Percentiles rank a stretch among this genome's conserved stretches.
Evolutionary conservation across 306 rosid species (phyloP).

Genomic region (Prunus persica): Prunus_persica_NCBIv2 NC_034014.1:12646001-12646500

Average conservation of each 20-base stretch:
- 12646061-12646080: neutral
- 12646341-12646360: constrained; percentile 72
- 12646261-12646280: constrained; percentile 42
- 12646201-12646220: neutral
- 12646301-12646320: constrained; percentile 57
- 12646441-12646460: constrained; percentile 42
- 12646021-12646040: neutral
- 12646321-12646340: constrained; percentile 51
- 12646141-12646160: neutral
- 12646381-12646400: constrained; percentile 46
- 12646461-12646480: constrained; percentile 34
- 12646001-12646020: neutral
- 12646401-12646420: constrained; percentile 62
- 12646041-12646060: neutral
- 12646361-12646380: constrained; percentile 71
- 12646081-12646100: neutral
- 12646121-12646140: neutral
- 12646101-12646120: neutral
- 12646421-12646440: constrained; percentile 73
- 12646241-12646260: constrained; percentile 50
- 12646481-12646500: constrained; percentile 38
- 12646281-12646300: constrained; percentile 52
- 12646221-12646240: neutral
- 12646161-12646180: neutral
- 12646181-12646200: neutral